Percentiles rank a stretch among this genome's conserved stretches.
Conservation (phyloP, 257 asterid genomes). For the Capsicum rhomboideum region DNA sequence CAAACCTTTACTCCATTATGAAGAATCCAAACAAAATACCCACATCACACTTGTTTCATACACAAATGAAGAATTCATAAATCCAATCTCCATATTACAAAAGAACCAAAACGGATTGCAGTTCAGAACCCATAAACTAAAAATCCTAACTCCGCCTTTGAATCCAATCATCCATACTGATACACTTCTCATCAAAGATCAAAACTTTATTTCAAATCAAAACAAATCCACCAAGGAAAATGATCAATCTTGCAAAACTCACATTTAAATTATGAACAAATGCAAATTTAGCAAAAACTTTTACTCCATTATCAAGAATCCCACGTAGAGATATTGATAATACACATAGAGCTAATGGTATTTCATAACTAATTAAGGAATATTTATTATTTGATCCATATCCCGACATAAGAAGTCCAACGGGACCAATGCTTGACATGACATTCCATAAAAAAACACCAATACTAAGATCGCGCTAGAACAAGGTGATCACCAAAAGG, state of each 20-base stretch:
- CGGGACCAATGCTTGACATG: too few species aligned
- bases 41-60: neutral
- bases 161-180: neutral
- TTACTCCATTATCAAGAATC: neutral
- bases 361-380: too few species aligned
- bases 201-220: neutral
- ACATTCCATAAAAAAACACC: too few species aligned
- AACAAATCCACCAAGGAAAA: neutral
- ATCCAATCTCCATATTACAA: neutral
- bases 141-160: neutral
- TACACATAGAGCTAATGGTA: too few species aligned
- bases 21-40: too few species aligned
- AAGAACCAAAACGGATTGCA: neutral
- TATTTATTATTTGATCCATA: too few species aligned
- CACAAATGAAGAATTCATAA: neutral
- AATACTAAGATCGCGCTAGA: too few species aligned
- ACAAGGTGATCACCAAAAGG: too few species aligned
- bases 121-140: neutral
- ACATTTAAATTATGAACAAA: neutral
- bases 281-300: neutral
- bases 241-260: neutral
- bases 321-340: too few species aligned
- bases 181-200: neutral
- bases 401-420: too few species aligned
- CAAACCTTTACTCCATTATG: too few species aligned